Base-by-base conservation (phyloP, 2,329 filamentous ascomycete species). In the Ilyonectria sp. region DNA sequence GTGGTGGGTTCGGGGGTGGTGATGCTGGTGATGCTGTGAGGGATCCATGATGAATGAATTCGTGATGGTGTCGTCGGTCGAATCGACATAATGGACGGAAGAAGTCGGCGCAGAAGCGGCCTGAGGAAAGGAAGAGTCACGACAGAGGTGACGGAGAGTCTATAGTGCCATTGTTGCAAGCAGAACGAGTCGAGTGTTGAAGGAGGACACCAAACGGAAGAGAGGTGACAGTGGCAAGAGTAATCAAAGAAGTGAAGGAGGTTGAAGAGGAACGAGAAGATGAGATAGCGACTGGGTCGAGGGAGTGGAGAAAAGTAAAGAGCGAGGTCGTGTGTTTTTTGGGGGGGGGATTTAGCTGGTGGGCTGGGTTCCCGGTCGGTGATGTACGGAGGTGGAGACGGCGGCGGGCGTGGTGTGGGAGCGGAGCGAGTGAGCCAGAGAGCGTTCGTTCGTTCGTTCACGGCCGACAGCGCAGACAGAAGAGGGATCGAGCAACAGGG, bases 41-140 rank as follows among this genome's bases (percentile, higher is more conserved):
- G 75, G 58, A 68, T 77, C 75, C 75, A 77, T 77, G 69, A 63
- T 74, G 71, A 69, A 64, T 66, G 71, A 72, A 64, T 66, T 73
- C 52, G 65, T 52, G 67, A 59, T 63, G 68, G 63, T 67, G 67
- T 65, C 65, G 65, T 72, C 67, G 63, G 69, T 69, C 70, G 71
- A 69, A 71, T 74, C 75, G 74, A 75, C 75, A 77, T 77, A 61
- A 68, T 76, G 74, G 63, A 69, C 44, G 55, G 62, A 54, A 47
- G 52, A 68, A 55, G 60, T 56, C 63, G 61, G 74, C 73, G 73
- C 71, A 69, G 63, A 67, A 68, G 72, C 70, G 69, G 69, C 74
- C 71, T 64, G 35, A 63, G 53, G 58, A 56, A 65, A 60, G 69
- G 63, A 62, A 65, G 57, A 69, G 71, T 71, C 73, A 75, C 73